These are phyloP conservation scores for Rhodotorula sp. DNA, from an alignment of 1,284 basidiomycete genomes.

Conservation along the genomic window DNA sequence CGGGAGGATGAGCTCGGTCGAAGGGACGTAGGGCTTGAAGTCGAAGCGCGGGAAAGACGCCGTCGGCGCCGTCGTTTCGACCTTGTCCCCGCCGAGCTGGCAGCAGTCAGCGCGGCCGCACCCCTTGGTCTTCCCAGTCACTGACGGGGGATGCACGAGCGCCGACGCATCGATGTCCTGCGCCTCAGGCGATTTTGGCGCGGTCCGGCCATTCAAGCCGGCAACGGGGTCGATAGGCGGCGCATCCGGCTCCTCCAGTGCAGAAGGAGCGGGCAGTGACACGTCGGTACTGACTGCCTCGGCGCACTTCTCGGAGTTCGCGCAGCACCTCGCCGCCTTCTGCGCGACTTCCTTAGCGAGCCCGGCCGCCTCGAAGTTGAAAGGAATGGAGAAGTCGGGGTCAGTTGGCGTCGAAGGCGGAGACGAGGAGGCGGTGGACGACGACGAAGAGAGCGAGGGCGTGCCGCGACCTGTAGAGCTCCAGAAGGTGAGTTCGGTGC, in stretches of 20 bases:
- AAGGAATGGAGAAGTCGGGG: constrained; percentile 35
- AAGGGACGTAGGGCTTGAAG: constrained; percentile 49
- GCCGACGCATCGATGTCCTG: constrained; percentile 11
- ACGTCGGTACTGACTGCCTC: constrained; percentile 31
- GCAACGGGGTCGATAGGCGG: constrained; percentile 31
- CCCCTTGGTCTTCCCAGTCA: constrained; percentile 23
- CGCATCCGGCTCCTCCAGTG: background rate
- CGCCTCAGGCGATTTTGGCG: constrained; percentile 6
- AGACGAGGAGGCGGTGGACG: background rate
- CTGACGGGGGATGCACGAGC: constrained; percentile 1
- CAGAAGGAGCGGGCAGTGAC: constrained; percentile 24
- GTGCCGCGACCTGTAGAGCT: background rate
- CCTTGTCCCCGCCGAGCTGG: constrained; percentile 19
- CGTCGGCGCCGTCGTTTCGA: constrained; percentile 10
- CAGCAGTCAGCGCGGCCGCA: constrained; percentile 43
- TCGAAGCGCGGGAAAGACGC: constrained; percentile 43
- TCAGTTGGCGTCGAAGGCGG: constrained; percentile 7
- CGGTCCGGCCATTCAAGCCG: constrained; percentile 20
- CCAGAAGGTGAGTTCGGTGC: background rate
- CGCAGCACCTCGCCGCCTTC: constrained; percentile 6
- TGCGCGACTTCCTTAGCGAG: constrained; percentile 6
- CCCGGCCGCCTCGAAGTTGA: constrained; percentile 34
- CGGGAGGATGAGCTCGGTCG: constrained; percentile 51
- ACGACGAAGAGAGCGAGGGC: constrained; percentile 2
- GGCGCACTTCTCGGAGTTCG: background rate